phyloP scores from a whole-genome alignment of 2,329 filamentous ascomycete genomes.

The Pleurostoma richardsiae region DNA sequence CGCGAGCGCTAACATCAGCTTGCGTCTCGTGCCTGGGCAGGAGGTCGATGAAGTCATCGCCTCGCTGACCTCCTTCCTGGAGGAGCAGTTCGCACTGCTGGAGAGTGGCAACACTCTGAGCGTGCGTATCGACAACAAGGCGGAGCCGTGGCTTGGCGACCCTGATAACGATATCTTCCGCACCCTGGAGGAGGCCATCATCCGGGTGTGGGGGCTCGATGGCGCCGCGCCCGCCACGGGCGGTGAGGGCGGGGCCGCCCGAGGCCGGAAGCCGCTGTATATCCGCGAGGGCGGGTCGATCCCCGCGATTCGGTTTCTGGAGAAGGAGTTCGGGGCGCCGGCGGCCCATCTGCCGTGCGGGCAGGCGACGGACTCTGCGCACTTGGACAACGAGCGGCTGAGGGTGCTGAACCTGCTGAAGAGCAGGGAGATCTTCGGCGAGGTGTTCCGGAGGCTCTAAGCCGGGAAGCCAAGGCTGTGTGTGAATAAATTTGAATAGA shows the following conservation, averaged over 20 bases:
- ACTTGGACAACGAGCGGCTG: constrained; percentile 93
- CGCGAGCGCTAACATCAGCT: constrained; percentile 81
- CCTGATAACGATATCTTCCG: constrained; percentile 87
- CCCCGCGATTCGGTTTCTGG: constrained; percentile 86
- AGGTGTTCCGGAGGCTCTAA: constrained; percentile 70
- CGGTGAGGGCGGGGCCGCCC: constrained; percentile 19
- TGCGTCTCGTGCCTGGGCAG: constrained; percentile 91
- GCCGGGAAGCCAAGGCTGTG: too few relatives aligned
- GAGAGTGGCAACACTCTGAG: constrained; percentile 76
- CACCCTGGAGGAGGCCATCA: constrained; percentile 79
- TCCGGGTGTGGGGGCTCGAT: constrained; percentile 72
- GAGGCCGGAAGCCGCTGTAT: constrained; percentile 67
- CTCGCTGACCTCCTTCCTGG: constrained; percentile 61
- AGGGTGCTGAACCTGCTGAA: constrained; percentile 83
- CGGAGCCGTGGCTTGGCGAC: constrained; percentile 94
- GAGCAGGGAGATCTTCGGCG: constrained; percentile 84
- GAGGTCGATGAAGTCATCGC: constrained; percentile 73
- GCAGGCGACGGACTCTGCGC: constrained; percentile 88
- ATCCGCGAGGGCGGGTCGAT: constrained; percentile 96
- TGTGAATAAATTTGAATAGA: too few relatives aligned
- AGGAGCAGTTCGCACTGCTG: constrained; percentile 66
- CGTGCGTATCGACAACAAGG: constrained; percentile 84
- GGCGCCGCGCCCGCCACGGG: constrained; percentile 18
- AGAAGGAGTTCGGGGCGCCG: constrained; percentile 88
- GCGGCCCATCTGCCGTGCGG: constrained; percentile 92